Conservation (phyloP, 495 filamentous ascomycete genomes). For the Neurospora sp. region DNA sequence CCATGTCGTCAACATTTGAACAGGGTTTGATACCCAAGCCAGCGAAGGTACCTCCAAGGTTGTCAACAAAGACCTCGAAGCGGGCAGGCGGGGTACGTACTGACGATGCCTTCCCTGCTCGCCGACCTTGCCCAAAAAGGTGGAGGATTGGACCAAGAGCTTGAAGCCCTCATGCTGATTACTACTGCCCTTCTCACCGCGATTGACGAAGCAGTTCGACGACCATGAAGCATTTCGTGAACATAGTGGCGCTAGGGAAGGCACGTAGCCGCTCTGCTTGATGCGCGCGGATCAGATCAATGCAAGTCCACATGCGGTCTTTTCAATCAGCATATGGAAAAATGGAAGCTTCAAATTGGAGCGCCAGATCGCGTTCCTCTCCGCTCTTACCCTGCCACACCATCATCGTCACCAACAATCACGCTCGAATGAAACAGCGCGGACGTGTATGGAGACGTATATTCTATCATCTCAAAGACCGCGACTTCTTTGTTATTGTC, state of each 20-base stretch:
- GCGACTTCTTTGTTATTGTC: neutral
- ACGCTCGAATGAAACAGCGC: neutral
- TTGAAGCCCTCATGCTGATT: neutral
- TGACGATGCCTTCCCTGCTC: neutral
- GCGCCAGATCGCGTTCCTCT: neutral
- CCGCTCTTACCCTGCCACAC: neutral
- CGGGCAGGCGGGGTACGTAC: neutral
- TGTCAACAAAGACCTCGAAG: neutral
- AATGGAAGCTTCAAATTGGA: neutral
- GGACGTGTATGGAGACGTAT: neutral
- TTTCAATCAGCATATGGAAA: neutral
- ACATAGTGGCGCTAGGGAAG: neutral
- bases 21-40: neutral
- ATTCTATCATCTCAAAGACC: neutral
- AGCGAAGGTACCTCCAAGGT: neutral
- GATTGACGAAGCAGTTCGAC: neutral
- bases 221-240: neutral
- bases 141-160: neutral
- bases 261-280: neutral
- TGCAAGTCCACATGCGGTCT: neutral
- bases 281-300: neutral
- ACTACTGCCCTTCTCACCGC: neutral
- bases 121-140: neutral
- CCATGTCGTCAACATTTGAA: neutral
- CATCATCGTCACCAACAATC: neutral